phyloP scores from a whole-genome alignment of 140 eudicot genomes.

The Stevia rebaudiana region DNA sequence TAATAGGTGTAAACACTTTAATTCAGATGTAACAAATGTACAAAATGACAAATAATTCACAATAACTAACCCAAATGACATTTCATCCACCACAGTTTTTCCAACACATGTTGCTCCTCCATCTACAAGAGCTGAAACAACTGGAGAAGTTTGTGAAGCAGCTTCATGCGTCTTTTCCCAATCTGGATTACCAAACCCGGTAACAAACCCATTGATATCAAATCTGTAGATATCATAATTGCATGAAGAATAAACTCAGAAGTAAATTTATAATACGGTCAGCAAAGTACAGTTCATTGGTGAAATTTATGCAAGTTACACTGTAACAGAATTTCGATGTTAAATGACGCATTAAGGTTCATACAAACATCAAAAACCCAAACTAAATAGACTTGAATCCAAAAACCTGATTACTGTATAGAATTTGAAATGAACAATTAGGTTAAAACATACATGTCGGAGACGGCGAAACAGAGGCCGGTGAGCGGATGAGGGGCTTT shows the following conservation, averaged over 20 bases:
- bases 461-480: slow-evolving; percentile 72
- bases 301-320: background rate
- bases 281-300: too few species aligned
- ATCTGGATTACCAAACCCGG: slow-evolving; percentile 90
- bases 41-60: background rate
- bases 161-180: slow-evolving; percentile 89
- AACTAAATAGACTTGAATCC: background rate
- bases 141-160: slow-evolving; percentile 68
- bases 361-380: background rate
- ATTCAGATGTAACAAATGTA: background rate
- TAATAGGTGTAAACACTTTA: background rate
- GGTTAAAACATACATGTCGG: slow-evolving; percentile 54
- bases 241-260: background rate
- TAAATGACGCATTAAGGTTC: background rate
- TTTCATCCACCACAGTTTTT: slow-evolving; percentile 77
- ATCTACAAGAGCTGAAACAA: slow-evolving; percentile 70
- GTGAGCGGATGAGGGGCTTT: slow-evolving; percentile 94
- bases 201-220: slow-evolving; percentile 64
- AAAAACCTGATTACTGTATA: background rate
- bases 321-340: background rate
- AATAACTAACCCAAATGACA: slow-evolving; percentile 67
- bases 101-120: slow-evolving; percentile 94
- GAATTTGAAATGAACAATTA: background rate
- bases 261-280: background rate
- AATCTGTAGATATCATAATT: slow-evolving; percentile 40